A percentile compares a stretch with the other conserved stretches of the same genome.
Conservation (phyloP, 1,139 yeast species). For the Nakaseomyces bracarensis region DNA sequence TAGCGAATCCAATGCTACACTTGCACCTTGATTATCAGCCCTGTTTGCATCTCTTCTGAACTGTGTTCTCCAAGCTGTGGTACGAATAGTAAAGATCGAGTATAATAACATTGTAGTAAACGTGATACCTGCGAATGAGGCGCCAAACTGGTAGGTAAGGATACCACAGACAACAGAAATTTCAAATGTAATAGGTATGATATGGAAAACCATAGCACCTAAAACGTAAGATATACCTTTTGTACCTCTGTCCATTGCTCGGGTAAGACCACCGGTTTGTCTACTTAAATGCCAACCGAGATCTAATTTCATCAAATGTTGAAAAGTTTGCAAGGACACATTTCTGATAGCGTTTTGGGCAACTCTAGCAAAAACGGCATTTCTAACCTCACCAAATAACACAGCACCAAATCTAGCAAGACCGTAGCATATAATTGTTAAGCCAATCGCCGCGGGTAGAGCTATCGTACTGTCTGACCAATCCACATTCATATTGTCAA, state of each 20-base stretch:
- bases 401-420: slow-evolving; percentile 92
- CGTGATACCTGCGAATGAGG: slow-evolving; percentile 82
- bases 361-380: slow-evolving; percentile 91
- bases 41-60: slow-evolving; percentile 85
- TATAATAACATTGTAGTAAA: slow-evolving; percentile 80
- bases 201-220: slow-evolving; percentile 94
- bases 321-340: slow-evolving; percentile 83
- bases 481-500: slow-evolving; percentile 89
- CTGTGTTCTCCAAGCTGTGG: slow-evolving; percentile 94
- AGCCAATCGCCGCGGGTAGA: slow-evolving; percentile 46
- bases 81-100: slow-evolving; percentile 75
- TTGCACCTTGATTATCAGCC: slow-evolving; percentile 93
- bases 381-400: slow-evolving; percentile 84
- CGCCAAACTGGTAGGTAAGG: slow-evolving; percentile 84
- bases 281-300: slow-evolving; percentile 80
- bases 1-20: slow-evolving; percentile 87
- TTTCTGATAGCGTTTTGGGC: slow-evolving; percentile 90
- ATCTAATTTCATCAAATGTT: slow-evolving; percentile 75
- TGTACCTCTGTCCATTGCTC: slow-evolving; percentile 97
- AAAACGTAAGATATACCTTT: slow-evolving; percentile 92
- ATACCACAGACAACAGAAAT: slow-evolving; percentile 90
- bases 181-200: slow-evolving; percentile 86
- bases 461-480: slow-evolving; percentile 59
- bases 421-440: slow-evolving; percentile 82
- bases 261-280: slow-evolving; percentile 92